Evolutionary conservation across 371 early-diverging fungal species (phyloP), one percentile per base, ranked within the genome.

Genomic region (Lichtheimia corymbifera): DNA sequence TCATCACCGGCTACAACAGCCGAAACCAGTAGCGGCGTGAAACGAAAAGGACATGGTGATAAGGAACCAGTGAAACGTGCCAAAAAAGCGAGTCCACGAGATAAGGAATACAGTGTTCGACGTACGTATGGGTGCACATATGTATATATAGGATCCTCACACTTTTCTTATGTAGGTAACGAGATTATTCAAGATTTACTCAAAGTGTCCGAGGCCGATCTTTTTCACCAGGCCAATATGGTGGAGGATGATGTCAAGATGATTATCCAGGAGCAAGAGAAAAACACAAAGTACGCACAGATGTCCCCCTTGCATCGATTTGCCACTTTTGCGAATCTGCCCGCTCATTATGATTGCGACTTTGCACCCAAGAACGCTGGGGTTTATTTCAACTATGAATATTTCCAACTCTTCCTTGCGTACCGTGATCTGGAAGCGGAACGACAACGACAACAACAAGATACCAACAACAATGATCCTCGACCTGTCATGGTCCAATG

Each of bases 341-440:
- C 74, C n/a, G 76, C 81, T 3, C 81, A 80, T 30, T 74, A 66
- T 50, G 81, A 80, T 44, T 72, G 76, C 44, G 81, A 80, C 43
- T 80, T 77, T 59, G 81, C 81, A 1, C 81, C 81, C 25, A 76
- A 76, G 43, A 80, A 80, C 54, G 72, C 81, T 3, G 81, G 81
- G 14, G 78, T 80, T 5, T 80, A 80, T 53, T 80, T 64, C 50
- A 80, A 80, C 20, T 76, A 71, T 47, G 81, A 80, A 25, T 80
- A 80, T 62, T 76, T 75, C 56, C 81, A 77, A 40, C 64, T 80
- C 1, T 77, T 72, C 56, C 52, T 71, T 17, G 78, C 81, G 0
- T 80, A 76, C 50, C 72, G 78, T 41, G 76, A 77, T 50, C 53
- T 77, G 3, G 81, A 80, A 50, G 47, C 51, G 5, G 78, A 77